Evolutionary conservation across 192 early-diverging fungal species (phyloP).

Genomic region (Spinellus fusiger): DNA sequence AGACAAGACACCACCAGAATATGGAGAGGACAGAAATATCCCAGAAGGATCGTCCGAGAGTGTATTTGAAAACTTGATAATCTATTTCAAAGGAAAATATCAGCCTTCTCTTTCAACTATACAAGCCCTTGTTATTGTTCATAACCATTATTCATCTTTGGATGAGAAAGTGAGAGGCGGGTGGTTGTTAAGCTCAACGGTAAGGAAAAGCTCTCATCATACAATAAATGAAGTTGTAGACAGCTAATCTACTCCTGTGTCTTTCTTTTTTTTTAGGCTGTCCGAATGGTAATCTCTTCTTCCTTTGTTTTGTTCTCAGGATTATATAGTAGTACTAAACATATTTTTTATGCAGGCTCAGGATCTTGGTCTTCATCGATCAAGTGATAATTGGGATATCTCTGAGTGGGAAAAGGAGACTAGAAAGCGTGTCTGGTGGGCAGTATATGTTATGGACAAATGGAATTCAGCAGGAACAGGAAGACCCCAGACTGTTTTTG

Average conservation of each 20-base stretch:
- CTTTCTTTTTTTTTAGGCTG: constrained; percentile 29
- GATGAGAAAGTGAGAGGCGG: constrained; percentile 21
- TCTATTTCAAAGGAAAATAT: constrained; percentile 20
- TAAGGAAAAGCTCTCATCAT: constrained; percentile 7
- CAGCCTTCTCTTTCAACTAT: constrained; percentile 21
- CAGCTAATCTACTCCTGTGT: background rate
- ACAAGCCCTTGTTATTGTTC: constrained; percentile 27
- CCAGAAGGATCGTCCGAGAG: constrained; percentile 24
- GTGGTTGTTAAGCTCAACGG: constrained; percentile 25
- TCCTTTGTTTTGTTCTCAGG: background rate
- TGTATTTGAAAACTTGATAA: constrained; percentile 25
- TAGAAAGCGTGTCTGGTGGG: constrained; percentile 74
- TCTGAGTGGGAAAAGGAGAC: constrained; percentile 55
- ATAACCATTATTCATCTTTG: constrained; percentile 25
- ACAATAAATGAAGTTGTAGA: background rate
- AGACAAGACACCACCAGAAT: constrained; percentile 7
- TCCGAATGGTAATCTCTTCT: constrained; percentile 36
- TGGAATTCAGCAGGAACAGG: constrained; percentile 62
- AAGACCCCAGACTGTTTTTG: constrained; percentile 43
- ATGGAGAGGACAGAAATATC: constrained; percentile 13
- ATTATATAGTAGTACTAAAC: background rate
- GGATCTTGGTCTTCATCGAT: constrained; percentile 73
- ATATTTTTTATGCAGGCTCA: constrained; percentile 49
- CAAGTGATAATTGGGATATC: constrained; percentile 48
- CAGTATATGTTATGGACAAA: constrained; percentile 67